Conservation (phyloP, 352 stramenopile species). For the Hyaloperonospora brassicae region DNA sequence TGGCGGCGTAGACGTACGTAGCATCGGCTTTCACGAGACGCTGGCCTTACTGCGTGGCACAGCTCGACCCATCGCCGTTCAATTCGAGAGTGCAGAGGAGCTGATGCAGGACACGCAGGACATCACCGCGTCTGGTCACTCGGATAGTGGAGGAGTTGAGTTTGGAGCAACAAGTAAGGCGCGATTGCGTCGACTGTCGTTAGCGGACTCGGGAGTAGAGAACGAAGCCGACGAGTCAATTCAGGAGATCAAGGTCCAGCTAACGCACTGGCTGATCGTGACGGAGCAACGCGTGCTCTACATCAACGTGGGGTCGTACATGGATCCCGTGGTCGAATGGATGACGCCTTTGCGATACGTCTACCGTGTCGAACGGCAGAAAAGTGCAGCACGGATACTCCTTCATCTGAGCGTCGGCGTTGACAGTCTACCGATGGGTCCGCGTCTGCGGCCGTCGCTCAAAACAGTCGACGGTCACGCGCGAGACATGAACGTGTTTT, state of each 20-base stretch:
- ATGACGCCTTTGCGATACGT: slow-evolving; percentile 85
- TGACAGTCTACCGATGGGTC: slow-evolving; percentile 76
- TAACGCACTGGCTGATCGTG: slow-evolving; percentile 83
- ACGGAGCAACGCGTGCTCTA: slow-evolving; percentile 81
- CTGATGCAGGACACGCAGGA: slow-evolving; percentile 27
- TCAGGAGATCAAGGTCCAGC: slow-evolving; percentile 54
- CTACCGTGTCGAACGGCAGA: slow-evolving; percentile 71
- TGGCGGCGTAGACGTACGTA: slow-evolving; percentile 72
- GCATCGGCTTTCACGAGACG: slow-evolving; percentile 82
- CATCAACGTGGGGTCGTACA: slow-evolving; percentile 75
- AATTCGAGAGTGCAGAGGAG: slow-evolving; percentile 80
- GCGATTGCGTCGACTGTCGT: slow-evolving; percentile 19
- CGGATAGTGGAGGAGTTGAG: slow-evolving; percentile 15
- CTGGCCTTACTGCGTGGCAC: slow-evolving; percentile 71
- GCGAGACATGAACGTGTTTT: slow-evolving; percentile 82
- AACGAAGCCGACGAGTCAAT: slow-evolving; percentile 25
- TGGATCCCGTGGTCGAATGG: slow-evolving; percentile 78
- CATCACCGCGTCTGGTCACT: slow-evolving; percentile 11
- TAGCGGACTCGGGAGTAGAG: slow-evolving; percentile 12
- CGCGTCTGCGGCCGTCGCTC: slow-evolving; percentile 54
- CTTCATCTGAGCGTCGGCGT: slow-evolving; percentile 79
- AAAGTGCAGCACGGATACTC: slow-evolving; percentile 42
- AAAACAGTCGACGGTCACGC: slow-evolving; percentile 70
- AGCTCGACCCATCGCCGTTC: slow-evolving; percentile 56
- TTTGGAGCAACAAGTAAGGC: slow-evolving; percentile 20